Conservation (phyloP, 768 basidiomycete species). For the Tulasnella sp. region DNA sequence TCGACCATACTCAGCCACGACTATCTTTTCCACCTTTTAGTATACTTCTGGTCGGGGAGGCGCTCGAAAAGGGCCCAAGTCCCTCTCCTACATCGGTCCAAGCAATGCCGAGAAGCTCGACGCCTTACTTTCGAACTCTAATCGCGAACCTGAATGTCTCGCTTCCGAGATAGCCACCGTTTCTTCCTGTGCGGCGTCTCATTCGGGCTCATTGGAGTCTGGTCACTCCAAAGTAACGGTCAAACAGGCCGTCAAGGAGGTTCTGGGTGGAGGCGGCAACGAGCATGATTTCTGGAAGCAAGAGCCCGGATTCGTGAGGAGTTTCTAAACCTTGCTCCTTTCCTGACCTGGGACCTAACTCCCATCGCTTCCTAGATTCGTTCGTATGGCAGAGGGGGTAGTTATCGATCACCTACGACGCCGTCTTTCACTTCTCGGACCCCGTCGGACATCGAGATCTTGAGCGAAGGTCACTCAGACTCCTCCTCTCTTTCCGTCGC, state of each 20-base stretch:
- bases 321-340: neutral
- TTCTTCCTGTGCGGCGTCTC: conserved; percentile 7
- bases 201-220: conserved; percentile 1
- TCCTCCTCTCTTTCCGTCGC: conserved; percentile 16
- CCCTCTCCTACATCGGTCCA: conserved; percentile 7
- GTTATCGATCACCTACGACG: neutral
- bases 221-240: conserved; percentile 3
- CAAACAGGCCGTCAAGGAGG: neutral
- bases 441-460: conserved; percentile 13
- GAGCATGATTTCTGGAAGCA: conserved; percentile 8
- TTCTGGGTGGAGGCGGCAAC: conserved; percentile 24
- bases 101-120: conserved; percentile 24
- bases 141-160: neutral
- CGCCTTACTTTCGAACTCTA: conserved; percentile 2
- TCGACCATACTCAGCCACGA: neutral
- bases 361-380: neutral
- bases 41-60: conserved; percentile 25
- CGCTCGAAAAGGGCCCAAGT: conserved; percentile 15
- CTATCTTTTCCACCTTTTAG: neutral
- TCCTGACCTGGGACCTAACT: neutral
- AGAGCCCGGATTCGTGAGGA: conserved; percentile 7
- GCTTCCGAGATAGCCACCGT: neutral
- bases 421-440: neutral
- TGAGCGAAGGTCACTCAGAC: conserved; percentile 3
- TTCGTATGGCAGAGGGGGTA: conserved; percentile 20